Evolutionary conservation across 176 grass and related monocot species (phyloP).

Genomic region (Thinopyrum elongatum): DNA sequence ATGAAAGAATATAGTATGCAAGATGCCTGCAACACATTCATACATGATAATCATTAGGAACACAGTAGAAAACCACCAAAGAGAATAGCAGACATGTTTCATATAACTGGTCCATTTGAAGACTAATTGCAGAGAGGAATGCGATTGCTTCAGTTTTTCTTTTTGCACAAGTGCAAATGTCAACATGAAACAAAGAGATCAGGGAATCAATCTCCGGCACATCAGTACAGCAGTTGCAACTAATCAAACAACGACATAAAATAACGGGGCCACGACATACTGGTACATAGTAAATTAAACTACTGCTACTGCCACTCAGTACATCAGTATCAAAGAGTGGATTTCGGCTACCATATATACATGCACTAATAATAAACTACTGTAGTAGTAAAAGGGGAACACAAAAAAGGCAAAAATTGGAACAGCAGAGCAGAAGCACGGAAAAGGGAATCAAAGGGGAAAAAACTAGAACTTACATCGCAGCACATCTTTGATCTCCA

Average conservation of each 20-base stretch:
- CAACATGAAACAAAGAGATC: not conserved
- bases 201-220: not conserved
- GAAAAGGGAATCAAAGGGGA: not conserved
- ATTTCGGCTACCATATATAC: not conserved
- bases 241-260: not conserved
- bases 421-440: not conserved
- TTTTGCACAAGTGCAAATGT: too few species aligned
- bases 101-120: too few species aligned
- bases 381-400: not conserved
- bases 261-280: not conserved
- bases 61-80: too few species aligned
- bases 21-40: too few species aligned
- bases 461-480: slow-evolving; percentile 2
- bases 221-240: not conserved
- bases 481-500: not conserved
- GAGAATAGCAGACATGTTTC: too few species aligned
- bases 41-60: too few species aligned
- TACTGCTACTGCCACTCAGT: too few species aligned
- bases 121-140: too few species aligned
- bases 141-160: too few species aligned
- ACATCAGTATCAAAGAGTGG: not conserved
- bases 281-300: not conserved
- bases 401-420: not conserved
- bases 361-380: not conserved
- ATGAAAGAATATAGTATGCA: too few species aligned